Percentiles rank a stretch among this genome's conserved stretches.
phyloP scores from a whole-genome alignment of 1,284 basidiomycete genomes.

The Leccinum ponderosum region DNA sequence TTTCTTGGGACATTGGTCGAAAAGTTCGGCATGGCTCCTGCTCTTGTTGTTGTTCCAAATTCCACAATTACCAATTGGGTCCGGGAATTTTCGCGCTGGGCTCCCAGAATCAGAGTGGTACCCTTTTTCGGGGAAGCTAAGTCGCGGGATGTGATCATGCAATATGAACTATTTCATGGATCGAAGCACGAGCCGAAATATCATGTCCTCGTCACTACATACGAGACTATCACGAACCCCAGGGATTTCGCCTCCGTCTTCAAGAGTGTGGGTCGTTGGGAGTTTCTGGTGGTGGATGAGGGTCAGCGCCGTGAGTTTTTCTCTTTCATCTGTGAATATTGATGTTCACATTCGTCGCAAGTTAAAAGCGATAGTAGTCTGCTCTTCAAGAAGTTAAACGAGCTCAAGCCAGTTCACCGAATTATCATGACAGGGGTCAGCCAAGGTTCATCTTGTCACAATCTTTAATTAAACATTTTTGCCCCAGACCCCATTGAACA shows the following conservation, averaged over 20 bases:
- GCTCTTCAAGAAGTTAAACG: constrained; percentile 82
- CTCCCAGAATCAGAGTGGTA: constrained; percentile 77
- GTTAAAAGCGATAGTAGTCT: constrained; percentile 83
- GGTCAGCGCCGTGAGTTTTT: constrained; percentile 78
- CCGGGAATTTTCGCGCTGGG: constrained; percentile 92
- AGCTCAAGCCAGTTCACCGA: constrained; percentile 78
- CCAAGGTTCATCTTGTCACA: constrained; percentile 18
- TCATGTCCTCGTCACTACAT: constrained; percentile 89
- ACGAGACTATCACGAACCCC: constrained; percentile 71
- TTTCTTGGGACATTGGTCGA: constrained; percentile 80
- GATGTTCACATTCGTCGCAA: constrained; percentile 31
- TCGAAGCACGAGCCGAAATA: constrained; percentile 59
- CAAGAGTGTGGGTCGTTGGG: constrained; percentile 85
- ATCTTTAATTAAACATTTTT: constrained; percentile 3
- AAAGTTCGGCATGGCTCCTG: constrained; percentile 67
- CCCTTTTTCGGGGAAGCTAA: constrained; percentile 81
- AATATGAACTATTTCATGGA: constrained; percentile 80
- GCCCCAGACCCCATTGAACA: constrained; percentile 88
- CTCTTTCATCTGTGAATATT: neutral
- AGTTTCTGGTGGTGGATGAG: constrained; percentile 89
- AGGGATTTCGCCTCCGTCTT: constrained; percentile 77
- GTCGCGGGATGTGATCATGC: constrained; percentile 78
- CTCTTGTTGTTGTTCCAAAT: constrained; percentile 92
- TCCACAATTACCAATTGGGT: constrained; percentile 90
- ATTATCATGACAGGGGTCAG: constrained; percentile 88